phyloP scores from a whole-genome alignment of 208 protist genomes.

The Trypanosoma theileri region DNA sequence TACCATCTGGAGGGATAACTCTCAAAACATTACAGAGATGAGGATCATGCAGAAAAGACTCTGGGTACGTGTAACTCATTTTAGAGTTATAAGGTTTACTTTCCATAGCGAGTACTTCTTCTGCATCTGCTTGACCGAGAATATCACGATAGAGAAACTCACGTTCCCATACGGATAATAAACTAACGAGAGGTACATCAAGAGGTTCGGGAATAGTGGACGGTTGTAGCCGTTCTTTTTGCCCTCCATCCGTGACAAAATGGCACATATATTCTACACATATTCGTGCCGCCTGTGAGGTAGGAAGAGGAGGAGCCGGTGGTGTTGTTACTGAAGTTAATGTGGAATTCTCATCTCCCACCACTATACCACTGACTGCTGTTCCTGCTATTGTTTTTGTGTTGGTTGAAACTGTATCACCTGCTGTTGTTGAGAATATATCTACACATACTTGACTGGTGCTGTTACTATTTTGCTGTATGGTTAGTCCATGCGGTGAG shows the following conservation, averaged over 20 bases:
- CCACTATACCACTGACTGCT: background rate
- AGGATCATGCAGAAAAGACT: constrained; percentile 31
- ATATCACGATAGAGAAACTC: constrained; percentile 67
- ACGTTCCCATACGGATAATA: constrained; percentile 59
- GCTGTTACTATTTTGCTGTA: too few species aligned
- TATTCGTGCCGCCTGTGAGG: constrained; percentile 6
- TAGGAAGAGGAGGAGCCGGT: background rate
- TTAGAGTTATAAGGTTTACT: constrained; percentile 39
- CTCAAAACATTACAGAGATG: constrained; percentile 27
- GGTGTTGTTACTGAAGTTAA: too few species aligned
- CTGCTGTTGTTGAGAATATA: too few species aligned
- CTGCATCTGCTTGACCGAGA: constrained; percentile 38
- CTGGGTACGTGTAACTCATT: constrained; percentile 55
- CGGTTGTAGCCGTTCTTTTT: constrained; percentile 19
- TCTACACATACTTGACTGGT: too few species aligned
- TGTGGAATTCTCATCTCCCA: too few species aligned
- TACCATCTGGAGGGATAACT: constrained; percentile 32
- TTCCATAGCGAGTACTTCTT: constrained; percentile 21
- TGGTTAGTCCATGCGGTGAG: too few species aligned
- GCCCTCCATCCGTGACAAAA: constrained; percentile 16
- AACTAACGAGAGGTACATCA: constrained; percentile 40
- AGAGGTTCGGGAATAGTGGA: constrained; percentile 52
- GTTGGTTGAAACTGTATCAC: too few species aligned
- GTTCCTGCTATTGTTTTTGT: background rate
- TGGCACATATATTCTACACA: constrained; percentile 35